phyloP scores from a whole-genome alignment of 139 green algal genomes.

The Diplosphaera chodatii region DNA sequence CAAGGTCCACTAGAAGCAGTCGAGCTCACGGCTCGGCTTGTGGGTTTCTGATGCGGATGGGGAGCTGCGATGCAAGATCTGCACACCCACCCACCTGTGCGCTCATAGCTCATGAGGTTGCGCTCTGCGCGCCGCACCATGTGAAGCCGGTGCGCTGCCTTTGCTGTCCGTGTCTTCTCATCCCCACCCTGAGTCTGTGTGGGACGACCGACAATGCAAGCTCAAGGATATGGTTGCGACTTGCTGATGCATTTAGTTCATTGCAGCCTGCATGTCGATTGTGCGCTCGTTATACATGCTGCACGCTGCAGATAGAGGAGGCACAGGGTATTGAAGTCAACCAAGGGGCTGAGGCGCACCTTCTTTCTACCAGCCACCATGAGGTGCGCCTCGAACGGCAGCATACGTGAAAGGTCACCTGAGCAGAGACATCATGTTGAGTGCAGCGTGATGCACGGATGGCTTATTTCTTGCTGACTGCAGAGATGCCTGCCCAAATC shows the following conservation, averaged over 20 bases:
- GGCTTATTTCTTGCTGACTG: not conserved
- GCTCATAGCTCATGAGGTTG: slow-evolving; percentile 82
- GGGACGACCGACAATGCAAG: no score
- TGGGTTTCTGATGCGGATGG: no score
- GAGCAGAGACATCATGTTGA: no score
- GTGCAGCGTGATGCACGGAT: no score
- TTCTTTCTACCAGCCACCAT: slow-evolving; percentile 73
- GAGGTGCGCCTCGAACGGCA: slow-evolving; percentile 77
- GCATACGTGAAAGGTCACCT: slow-evolving; percentile 77
- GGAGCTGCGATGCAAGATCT: not conserved
- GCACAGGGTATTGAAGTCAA: no score
- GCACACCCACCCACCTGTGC: slow-evolving; percentile 35
- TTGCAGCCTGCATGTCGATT: no score
- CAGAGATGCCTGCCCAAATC: not conserved
- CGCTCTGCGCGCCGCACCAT: slow-evolving; percentile 74
- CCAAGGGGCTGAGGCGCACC: not conserved
- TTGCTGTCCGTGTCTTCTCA: not conserved
- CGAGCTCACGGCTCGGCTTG: no score
- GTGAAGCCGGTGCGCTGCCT: slow-evolving; percentile 51
- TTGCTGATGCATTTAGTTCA: no score
- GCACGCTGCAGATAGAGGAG: no score
- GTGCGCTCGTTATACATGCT: no score
- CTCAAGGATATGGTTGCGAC: no score
- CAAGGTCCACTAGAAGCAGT: no score
- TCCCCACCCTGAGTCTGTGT: not conserved